Evolutionary conservation across 2,329 filamentous ascomycete genomes (phyloP).

Genomic region (Beauveria pseudobassiana): DNA sequence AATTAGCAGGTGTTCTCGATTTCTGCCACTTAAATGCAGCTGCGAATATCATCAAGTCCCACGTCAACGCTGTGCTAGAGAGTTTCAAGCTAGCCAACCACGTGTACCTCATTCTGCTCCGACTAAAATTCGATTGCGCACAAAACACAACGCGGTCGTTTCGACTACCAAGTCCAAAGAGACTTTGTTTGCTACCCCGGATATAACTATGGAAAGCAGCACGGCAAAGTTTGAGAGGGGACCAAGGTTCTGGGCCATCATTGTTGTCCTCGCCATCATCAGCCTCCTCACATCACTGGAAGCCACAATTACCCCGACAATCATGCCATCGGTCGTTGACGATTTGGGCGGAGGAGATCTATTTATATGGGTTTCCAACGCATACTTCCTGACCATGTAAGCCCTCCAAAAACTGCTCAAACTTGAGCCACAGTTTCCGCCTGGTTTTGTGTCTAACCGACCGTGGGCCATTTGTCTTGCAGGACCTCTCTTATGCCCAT

Average conservation of each 20-base stretch:
- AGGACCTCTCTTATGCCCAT: conserved; percentile 18
- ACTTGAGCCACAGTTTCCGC: not conserved
- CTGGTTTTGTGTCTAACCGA: conserved; percentile 9
- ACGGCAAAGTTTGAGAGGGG: not conserved
- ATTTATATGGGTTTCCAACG: conserved; percentile 22
- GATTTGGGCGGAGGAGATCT: conserved; percentile 15
- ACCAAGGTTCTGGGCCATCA: conserved; percentile 14
- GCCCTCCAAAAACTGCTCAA: not conserved
- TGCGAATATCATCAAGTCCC: not conserved
- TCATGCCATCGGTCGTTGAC: conserved; percentile 18
- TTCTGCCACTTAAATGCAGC: not conserved
- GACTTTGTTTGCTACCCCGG: not conserved
- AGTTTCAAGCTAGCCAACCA: not conserved
- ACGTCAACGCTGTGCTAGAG: not conserved
- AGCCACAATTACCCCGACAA: conserved; percentile 20
- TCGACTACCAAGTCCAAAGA: not conserved
- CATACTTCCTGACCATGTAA: conserved; percentile 19
- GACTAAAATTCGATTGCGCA: not conserved
- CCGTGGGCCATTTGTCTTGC: not conserved
- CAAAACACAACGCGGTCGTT: not conserved
- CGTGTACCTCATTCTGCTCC: not conserved
- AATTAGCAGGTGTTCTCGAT: not conserved
- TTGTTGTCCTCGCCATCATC: conserved; percentile 14
- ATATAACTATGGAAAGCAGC: too few species aligned
- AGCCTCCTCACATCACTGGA: conserved; percentile 20